Evolutionary conservation across 129 eudicot genomes (phyloP).

Genomic region (Tagetes patula): DNA sequence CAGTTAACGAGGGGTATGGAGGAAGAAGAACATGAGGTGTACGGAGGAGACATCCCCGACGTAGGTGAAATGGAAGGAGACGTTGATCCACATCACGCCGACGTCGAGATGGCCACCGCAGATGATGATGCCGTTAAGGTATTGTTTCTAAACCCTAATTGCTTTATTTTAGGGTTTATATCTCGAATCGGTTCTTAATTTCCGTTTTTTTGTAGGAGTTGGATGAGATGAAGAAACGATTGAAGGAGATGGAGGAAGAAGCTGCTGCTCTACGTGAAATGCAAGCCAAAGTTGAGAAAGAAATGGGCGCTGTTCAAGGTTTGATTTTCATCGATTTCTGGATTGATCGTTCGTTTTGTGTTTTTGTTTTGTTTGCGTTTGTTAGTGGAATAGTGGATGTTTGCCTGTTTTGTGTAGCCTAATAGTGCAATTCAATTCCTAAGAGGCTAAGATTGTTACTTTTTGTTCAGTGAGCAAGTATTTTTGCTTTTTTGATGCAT

Average conservation of each 20-base stretch:
- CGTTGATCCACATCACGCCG: slow-evolving; percentile 25
- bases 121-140: too few relatives aligned
- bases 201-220: slow-evolving; percentile 40
- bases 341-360: neutral
- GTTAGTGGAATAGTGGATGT: too few relatives aligned
- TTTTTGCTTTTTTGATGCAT: too few relatives aligned
- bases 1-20: slow-evolving; percentile 3
- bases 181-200: too few relatives aligned
- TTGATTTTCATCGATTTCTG: neutral
- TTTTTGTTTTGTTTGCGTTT: neutral
- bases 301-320: slow-evolving; percentile 74
- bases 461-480: too few relatives aligned
- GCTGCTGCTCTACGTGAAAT: slow-evolving; percentile 88
- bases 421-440: too few relatives aligned
- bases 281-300: slow-evolving; percentile 82
- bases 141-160: too few relatives aligned
- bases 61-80: slow-evolving; percentile 54
- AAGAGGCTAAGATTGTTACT: too few relatives aligned
- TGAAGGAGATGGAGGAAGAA: slow-evolving; percentile 81
- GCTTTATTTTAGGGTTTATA: too few relatives aligned
- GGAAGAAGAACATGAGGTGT: slow-evolving; percentile 67
- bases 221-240: slow-evolving; percentile 69
- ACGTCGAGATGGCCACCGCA: slow-evolving; percentile 41
- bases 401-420: too few relatives aligned
- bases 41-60: slow-evolving; percentile 63